Evolutionary conservation across 2,329 filamentous ascomycete species (phyloP).

Genomic region (Curvularia eragrostidis): DNA sequence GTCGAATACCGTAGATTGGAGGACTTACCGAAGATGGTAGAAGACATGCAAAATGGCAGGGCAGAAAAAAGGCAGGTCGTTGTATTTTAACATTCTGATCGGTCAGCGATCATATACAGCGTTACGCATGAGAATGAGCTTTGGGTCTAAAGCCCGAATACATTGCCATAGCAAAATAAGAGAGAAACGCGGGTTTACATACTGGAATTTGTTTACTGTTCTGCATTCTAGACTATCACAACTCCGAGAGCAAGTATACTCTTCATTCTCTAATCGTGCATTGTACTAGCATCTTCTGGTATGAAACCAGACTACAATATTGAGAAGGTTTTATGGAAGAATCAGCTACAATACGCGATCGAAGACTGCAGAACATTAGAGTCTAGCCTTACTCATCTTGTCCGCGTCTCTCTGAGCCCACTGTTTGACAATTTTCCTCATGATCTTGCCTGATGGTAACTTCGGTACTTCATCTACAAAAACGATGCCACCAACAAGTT

Average conservation of each 20-base stretch:
- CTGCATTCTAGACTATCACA: too few species aligned
- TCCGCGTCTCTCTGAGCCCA: conserved; percentile 63
- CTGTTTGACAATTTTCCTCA: conserved; percentile 62
- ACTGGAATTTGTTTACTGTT: too few species aligned
- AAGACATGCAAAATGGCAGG: conserved; percentile 50
- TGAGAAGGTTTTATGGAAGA: neutral
- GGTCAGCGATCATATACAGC: neutral
- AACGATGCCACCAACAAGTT: conserved; percentile 59
- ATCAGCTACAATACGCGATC: neutral
- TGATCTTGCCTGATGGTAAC: conserved; percentile 64
- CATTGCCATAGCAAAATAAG: too few species aligned
- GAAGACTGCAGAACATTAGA: conserved; percentile 14
- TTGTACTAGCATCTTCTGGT: too few species aligned
- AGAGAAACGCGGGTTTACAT: too few species aligned
- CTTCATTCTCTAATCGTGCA: too few species aligned
- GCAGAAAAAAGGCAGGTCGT: conserved; percentile 49
- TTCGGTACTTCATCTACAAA: conserved; percentile 66
- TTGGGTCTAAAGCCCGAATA: neutral
- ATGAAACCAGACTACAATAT: too few species aligned
- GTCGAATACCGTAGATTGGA: conserved; percentile 52
- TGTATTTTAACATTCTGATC: conserved; percentile 33
- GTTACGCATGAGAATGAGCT: neutral
- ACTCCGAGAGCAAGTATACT: too few species aligned
- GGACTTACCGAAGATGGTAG: conserved; percentile 50
- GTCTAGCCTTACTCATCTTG: conserved; percentile 38